These are phyloP conservation scores for Paramyrothecium sp. DNA, from an alignment of 2,329 filamentous ascomycete species.

Conservation along the genomic window DNA sequence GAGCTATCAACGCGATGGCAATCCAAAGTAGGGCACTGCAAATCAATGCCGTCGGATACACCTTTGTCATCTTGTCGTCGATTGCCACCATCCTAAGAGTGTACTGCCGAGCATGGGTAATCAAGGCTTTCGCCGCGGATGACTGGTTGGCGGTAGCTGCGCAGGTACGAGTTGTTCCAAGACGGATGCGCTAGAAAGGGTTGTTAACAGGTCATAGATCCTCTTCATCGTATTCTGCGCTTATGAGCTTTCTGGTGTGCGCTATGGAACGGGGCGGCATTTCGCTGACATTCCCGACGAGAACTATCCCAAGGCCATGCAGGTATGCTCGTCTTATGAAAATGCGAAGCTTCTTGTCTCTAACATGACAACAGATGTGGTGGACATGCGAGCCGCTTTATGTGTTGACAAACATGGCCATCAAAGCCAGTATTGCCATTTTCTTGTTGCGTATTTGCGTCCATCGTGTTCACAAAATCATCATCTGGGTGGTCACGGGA, in stretches of 20 bases:
- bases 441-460: constrained; percentile 36
- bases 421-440: constrained; percentile 37
- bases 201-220: constrained; percentile 2
- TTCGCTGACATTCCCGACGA: constrained; percentile 12
- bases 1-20: not conserved
- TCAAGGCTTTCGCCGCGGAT: constrained; percentile 28
- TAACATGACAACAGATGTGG: constrained; percentile 23
- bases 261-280: constrained; percentile 24
- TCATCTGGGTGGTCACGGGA: constrained; percentile 25
- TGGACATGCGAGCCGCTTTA: constrained; percentile 42
- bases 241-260: constrained; percentile 24
- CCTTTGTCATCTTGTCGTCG: constrained; percentile 32
- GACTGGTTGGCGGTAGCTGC: constrained; percentile 31
- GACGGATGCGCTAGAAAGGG: not conserved
- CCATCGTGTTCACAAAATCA: constrained; percentile 21
- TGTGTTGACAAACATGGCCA: constrained; percentile 28
- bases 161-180: constrained; percentile 18
- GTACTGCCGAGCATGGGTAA: constrained; percentile 28
- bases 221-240: constrained; percentile 22
- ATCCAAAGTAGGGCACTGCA: constrained; percentile 18
- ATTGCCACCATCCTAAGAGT: constrained; percentile 25
- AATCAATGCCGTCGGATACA: constrained; percentile 21
- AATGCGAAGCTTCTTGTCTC: not conserved
- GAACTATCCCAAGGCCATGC: constrained; percentile 23
- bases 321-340: constrained; percentile 17